These are phyloP conservation scores for Verticillium klebahnii DNA, from an alignment of 2,329 filamentous ascomycete species.

Conservation along the genomic window DNA sequence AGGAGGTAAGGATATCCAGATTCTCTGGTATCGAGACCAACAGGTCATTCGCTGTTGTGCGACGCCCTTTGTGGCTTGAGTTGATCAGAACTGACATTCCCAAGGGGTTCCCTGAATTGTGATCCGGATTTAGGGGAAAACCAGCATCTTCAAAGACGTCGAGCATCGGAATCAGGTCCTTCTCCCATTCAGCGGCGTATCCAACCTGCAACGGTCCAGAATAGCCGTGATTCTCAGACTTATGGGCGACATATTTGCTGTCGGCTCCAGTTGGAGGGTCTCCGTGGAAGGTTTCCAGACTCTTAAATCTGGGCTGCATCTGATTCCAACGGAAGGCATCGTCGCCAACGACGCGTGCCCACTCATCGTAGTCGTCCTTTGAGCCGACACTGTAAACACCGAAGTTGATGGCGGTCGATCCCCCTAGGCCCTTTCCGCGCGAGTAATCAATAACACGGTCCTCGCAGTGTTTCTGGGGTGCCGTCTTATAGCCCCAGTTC, in stretches of 20 bases:
- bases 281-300: slow-evolving; percentile 49
- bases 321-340: slow-evolving; percentile 50
- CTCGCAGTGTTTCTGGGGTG: slow-evolving; percentile 37
- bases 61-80: slow-evolving; percentile 40
- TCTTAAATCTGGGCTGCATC: slow-evolving; percentile 44
- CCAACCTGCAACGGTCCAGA: slow-evolving; percentile 42
- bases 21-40: slow-evolving; percentile 40
- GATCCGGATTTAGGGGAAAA: slow-evolving; percentile 44
- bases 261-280: slow-evolving; percentile 29
- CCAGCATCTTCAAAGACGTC: slow-evolving; percentile 45
- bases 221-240: slow-evolving; percentile 41
- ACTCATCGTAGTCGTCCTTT: slow-evolving; percentile 57
- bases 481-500: slow-evolving; percentile 49
- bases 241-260: slow-evolving; percentile 41
- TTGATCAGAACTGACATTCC: slow-evolving; percentile 48
- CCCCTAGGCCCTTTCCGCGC: slow-evolving; percentile 46
- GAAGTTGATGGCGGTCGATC: slow-evolving; percentile 50
- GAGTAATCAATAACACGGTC: slow-evolving; percentile 42
- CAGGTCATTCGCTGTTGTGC: slow-evolving; percentile 48
- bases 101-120: slow-evolving; percentile 54
- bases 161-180: slow-evolving; percentile 37
- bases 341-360: slow-evolving; percentile 52
- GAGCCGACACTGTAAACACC: slow-evolving; percentile 50
- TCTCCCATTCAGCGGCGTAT: slow-evolving; percentile 44
- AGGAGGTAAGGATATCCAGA: slow-evolving; percentile 44